Percentiles rank a stretch among this genome's conserved stretches.
These are phyloP conservation scores for Sequoia sempervirens DNA, from an alignment of 75 land plant species.

Conservation along the genomic window DNA sequence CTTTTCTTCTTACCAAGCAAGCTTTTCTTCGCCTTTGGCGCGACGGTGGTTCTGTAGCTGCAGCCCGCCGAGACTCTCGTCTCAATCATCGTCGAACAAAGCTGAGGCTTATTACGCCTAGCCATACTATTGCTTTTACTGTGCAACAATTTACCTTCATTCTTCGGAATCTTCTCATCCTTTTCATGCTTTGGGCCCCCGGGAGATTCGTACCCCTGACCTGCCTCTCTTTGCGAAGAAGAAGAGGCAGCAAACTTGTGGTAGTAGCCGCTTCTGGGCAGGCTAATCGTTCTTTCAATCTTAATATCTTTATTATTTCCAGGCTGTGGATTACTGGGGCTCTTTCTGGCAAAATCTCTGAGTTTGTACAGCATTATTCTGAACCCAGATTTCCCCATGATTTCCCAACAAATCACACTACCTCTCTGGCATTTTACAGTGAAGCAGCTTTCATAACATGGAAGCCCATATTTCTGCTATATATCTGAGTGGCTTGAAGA, in stretches of 20 bases:
- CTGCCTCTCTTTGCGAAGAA: neutral
- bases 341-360: neutral
- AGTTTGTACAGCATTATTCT: neutral
- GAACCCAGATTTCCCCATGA: slow-evolving; percentile 1
- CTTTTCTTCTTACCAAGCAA: neutral
- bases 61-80: neutral
- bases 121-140: neutral
- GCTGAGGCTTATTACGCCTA: neutral
- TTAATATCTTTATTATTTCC: neutral
- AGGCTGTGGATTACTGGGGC: neutral
- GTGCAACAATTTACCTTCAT: neutral
- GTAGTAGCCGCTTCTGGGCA: slow-evolving; percentile 1
- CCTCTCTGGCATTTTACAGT: neutral
- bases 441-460: neutral
- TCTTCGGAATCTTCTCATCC: neutral
- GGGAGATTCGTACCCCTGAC: neutral
- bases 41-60: neutral
- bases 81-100: neutral
- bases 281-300: neutral
- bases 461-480: neutral
- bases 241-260: neutral
- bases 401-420: neutral
- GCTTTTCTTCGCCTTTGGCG: neutral
- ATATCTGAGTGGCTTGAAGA: neutral
- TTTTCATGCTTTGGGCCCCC: neutral